Percentiles rank a stretch among this genome's conserved stretches.
Conservation (phyloP, 345 rosid species). For the Orychophragmus violaceus region DNA sequence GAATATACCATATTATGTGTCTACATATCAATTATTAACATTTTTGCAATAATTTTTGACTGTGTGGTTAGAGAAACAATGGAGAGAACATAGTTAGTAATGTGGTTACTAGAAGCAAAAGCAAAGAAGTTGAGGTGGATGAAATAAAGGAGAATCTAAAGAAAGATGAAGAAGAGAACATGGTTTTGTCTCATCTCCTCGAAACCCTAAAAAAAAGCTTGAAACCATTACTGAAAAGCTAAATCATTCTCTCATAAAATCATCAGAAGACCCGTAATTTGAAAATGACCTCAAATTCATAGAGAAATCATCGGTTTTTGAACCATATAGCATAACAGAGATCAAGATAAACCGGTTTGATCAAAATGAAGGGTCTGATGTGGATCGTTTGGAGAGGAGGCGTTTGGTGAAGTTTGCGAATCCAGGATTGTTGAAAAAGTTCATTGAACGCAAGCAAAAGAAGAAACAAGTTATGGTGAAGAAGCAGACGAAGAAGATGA, state of each 20-base stretch:
- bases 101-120: background rate
- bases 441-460: slow-evolving; percentile 29
- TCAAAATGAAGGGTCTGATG: slow-evolving; percentile 1
- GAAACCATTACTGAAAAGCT: slow-evolving; percentile 46
- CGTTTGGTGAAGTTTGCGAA: slow-evolving; percentile 65
- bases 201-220: slow-evolving; percentile 44
- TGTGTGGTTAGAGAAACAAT: background rate
- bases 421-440: slow-evolving; percentile 43
- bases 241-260: background rate
- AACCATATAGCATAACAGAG: slow-evolving; percentile 14
- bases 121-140: background rate
- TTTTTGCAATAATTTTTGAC: background rate
- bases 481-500: slow-evolving; percentile 33
- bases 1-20: background rate
- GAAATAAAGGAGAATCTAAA: background rate
- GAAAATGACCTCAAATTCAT: slow-evolving; percentile 50
- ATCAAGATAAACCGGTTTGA: slow-evolving; percentile 17
- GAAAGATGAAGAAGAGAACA: slow-evolving; percentile 38
- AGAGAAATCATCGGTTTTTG: slow-evolving; percentile 27
- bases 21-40: background rate
- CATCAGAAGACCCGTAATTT: slow-evolving; percentile 21
- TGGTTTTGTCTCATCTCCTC: slow-evolving; percentile 30
- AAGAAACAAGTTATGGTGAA: slow-evolving; percentile 31
- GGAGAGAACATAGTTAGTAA: background rate
- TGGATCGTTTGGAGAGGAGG: slow-evolving; percentile 43